Percentiles rank a stretch among this genome's conserved stretches.
Evolutionary conservation across 2,329 filamentous ascomycete species (phyloP).

Genomic region (Myriosclerotinia duriaeana): DNA sequence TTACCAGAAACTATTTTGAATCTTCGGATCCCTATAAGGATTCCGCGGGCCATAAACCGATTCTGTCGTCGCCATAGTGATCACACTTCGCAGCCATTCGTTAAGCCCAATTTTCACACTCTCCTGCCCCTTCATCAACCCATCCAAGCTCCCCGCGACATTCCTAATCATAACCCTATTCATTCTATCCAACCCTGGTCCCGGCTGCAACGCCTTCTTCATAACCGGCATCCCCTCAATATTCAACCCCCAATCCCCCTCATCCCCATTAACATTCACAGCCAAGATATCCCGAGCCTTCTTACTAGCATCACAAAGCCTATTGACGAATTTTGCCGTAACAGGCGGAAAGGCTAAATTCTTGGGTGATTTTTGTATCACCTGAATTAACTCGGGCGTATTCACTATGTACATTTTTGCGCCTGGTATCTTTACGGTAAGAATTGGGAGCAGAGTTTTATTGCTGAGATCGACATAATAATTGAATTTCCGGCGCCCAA

Average conservation of each 20-base stretch:
- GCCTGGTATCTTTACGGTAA: slow-evolving; percentile 46
- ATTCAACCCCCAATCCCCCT: slow-evolving; percentile 27
- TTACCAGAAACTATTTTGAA: slow-evolving; percentile 21
- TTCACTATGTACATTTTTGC: slow-evolving; percentile 47
- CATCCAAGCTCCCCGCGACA: slow-evolving; percentile 10
- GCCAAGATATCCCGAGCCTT: slow-evolving; percentile 39
- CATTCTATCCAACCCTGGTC: slow-evolving; percentile 14
- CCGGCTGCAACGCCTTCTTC: background rate
- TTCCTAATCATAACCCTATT: slow-evolving; percentile 12
- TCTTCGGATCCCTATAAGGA: slow-evolving; percentile 9
- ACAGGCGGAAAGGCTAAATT: slow-evolving; percentile 44
- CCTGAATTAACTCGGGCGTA: slow-evolving; percentile 42
- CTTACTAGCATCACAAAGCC: slow-evolving; percentile 31
- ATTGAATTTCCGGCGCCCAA: slow-evolving; percentile 21
- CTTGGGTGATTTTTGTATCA: slow-evolving; percentile 44
- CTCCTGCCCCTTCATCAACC: background rate
- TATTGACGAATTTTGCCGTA: slow-evolving; percentile 30
- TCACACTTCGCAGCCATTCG: background rate
- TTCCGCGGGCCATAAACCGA: slow-evolving; percentile 23
- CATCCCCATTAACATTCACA: slow-evolving; percentile 42
- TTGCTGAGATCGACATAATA: slow-evolving; percentile 26
- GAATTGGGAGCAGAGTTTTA: slow-evolving; percentile 40
- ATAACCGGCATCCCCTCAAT: background rate
- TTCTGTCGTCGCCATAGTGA: slow-evolving; percentile 13
- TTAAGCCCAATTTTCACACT: background rate